Evolutionary conservation across 176 grass and related monocot species (phyloP).

Genomic region (Zoysia pacifica): DNA sequence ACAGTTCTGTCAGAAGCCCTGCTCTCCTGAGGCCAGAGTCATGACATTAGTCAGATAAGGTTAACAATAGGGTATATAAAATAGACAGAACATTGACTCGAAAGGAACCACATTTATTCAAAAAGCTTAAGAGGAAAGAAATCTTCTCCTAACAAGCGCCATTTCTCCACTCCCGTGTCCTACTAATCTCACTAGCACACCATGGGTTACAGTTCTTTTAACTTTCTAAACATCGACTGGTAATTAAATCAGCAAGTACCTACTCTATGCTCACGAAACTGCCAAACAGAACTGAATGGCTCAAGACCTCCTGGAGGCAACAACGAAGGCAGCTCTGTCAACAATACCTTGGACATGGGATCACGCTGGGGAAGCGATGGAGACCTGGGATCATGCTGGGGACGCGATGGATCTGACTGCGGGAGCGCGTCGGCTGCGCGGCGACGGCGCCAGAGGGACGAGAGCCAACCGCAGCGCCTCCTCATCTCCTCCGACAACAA

Average conservation of each 20-base stretch:
- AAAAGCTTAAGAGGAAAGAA: not conserved
- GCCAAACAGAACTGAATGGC: not conserved
- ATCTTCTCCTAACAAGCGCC: not conserved
- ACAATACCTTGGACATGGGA: conserved; percentile 33
- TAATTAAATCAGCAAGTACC: not conserved
- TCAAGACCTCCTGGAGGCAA: not conserved
- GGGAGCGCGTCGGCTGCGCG: conserved; percentile 5
- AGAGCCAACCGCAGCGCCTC: conserved; percentile 45
- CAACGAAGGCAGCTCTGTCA: not conserved
- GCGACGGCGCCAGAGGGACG: conserved; percentile 32
- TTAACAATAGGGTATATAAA: conserved; percentile 12
- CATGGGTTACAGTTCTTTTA: not conserved
- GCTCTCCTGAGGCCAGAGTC: not conserved
- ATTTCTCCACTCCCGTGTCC: not conserved
- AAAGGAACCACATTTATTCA: conserved; percentile 15
- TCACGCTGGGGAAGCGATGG: conserved; percentile 2
- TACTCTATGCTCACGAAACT: not conserved
- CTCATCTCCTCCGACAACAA: conserved; percentile 36
- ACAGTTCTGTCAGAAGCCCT: conserved; percentile 29
- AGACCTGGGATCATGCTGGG: conserved; percentile 1
- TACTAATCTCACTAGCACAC: not conserved
- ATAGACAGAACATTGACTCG: not conserved
- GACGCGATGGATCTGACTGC: conserved; percentile 38
- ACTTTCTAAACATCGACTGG: not conserved
- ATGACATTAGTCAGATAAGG: not conserved